These are phyloP conservation scores for Bauhinia variegata DNA, from an alignment of 306 rosid species.

Conservation along the genomic window DNA sequence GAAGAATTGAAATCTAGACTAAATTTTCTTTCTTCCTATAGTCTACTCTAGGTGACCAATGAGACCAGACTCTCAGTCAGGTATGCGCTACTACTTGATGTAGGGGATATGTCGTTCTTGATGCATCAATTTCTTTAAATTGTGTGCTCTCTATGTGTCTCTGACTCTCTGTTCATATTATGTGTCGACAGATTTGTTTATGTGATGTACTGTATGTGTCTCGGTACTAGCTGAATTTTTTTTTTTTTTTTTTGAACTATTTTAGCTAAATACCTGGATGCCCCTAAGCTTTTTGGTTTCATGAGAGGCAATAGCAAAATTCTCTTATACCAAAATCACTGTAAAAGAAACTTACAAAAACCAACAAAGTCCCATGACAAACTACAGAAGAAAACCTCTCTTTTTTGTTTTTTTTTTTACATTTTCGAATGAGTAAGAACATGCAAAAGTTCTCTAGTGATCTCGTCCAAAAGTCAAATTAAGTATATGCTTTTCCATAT, in stretches of 20 bases:
- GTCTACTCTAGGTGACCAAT: no score
- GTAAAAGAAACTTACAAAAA: no score
- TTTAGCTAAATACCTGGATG: background rate
- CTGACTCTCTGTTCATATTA: no score
- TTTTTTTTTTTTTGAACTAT: background rate
- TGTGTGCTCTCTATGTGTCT: no score
- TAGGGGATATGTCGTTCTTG: no score
- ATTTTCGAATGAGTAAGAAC: background rate
- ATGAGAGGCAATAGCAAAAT: constrained; percentile 1
- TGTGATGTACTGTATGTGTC: no score
- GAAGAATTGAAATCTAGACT: no score
- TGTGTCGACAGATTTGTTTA: no score
- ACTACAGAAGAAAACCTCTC: background rate
- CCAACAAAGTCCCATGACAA: constrained; percentile 32
- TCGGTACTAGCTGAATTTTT: background rate
- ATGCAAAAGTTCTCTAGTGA: constrained; percentile 58
- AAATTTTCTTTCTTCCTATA: no score
- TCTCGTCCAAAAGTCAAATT: constrained; percentile 71
- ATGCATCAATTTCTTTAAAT: no score
- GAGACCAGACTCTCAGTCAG: no score
- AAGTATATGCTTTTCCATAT: constrained; percentile 65
- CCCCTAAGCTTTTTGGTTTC: background rate
- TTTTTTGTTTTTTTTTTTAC: background rate
- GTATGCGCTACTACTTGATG: no score
- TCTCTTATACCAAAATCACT: background rate